These are phyloP conservation scores for Coniochaeta sp. DNA, from an alignment of 2,329 filamentous ascomycete genomes.

Conservation along the genomic window DNA sequence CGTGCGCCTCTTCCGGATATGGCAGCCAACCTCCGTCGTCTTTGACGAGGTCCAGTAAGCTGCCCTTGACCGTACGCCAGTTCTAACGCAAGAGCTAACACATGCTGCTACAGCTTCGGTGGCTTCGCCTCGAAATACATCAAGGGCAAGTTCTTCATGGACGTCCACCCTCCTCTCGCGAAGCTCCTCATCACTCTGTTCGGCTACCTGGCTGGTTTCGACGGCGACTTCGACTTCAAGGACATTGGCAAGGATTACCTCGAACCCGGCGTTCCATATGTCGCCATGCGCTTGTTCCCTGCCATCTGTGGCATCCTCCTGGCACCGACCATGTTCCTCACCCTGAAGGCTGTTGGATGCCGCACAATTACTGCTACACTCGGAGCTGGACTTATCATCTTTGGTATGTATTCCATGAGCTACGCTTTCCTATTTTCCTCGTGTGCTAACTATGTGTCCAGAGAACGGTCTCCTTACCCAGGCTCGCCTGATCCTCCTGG, in stretches of 20 bases:
- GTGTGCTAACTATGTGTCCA: constrained; percentile 30
- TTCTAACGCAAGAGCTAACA: constrained; percentile 11
- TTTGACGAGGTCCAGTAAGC: constrained; percentile 99
- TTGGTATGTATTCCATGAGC: constrained; percentile 54
- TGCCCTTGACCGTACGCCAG: constrained; percentile 4
- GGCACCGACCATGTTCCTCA: constrained; percentile 90
- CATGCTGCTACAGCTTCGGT: constrained; percentile 63
- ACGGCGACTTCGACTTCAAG: constrained; percentile 97
- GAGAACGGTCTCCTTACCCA: constrained; percentile 96
- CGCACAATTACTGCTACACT: constrained; percentile 77
- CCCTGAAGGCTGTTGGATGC: constrained; percentile 84
- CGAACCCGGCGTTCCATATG: constrained; percentile 90
- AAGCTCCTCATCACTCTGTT: constrained; percentile 95
- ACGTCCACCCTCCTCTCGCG: constrained; percentile 95
- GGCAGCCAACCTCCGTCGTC: constrained; percentile 91
- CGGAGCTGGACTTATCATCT: constrained; percentile 81
- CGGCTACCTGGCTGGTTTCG: constrained; percentile 89
- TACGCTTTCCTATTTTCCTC: not conserved
- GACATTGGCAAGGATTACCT: constrained; percentile 99
- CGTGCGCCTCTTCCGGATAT: constrained; percentile 91
- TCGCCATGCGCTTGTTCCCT: constrained; percentile 92
- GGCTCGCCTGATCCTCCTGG: constrained; percentile 89
- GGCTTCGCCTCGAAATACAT: constrained; percentile 99
- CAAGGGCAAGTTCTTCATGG: constrained; percentile 99
- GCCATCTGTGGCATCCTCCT: constrained; percentile 83